Evolutionary conservation across 2,329 filamentous ascomycete species (phyloP).

Genomic region (Aphanocladium album): DNA sequence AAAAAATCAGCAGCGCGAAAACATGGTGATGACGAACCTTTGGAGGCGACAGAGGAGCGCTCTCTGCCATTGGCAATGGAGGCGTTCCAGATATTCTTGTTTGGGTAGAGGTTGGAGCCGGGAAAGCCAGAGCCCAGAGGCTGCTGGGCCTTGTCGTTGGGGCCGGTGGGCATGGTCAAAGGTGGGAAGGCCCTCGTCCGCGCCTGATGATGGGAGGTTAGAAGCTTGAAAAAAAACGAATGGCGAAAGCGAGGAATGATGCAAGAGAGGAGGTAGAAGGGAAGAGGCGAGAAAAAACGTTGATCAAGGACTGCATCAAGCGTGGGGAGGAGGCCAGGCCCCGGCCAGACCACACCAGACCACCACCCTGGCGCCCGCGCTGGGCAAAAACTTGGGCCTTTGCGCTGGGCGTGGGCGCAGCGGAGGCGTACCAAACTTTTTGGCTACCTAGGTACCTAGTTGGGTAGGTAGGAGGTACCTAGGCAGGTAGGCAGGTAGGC

Average conservation of each 20-base stretch:
- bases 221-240: background rate
- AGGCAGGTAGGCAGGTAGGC: too few species aligned
- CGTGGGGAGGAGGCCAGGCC: background rate
- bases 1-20: background rate
- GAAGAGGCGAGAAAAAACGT: background rate
- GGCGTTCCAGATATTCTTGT: conserved; percentile 36
- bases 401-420: conserved; percentile 13
- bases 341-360: background rate
- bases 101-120: conserved; percentile 31
- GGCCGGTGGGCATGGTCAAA: conserved; percentile 31
- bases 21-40: conserved; percentile 37
- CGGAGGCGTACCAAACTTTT: too few species aligned
- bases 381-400: conserved; percentile 15
- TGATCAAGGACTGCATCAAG: conserved; percentile 15
- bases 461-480: too few species aligned
- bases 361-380: background rate
- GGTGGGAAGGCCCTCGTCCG: conserved; percentile 35
- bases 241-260: conserved; percentile 11
- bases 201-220: conserved; percentile 22
- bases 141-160: conserved; percentile 29
- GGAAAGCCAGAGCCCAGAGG: conserved; percentile 36
- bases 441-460: too few species aligned
- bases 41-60: conserved; percentile 34
- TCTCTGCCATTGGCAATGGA: conserved; percentile 37
- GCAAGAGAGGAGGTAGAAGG: conserved; percentile 1